phyloP scores from a whole-genome alignment of 208 protist genomes.

The Leishmania arabica region DNA sequence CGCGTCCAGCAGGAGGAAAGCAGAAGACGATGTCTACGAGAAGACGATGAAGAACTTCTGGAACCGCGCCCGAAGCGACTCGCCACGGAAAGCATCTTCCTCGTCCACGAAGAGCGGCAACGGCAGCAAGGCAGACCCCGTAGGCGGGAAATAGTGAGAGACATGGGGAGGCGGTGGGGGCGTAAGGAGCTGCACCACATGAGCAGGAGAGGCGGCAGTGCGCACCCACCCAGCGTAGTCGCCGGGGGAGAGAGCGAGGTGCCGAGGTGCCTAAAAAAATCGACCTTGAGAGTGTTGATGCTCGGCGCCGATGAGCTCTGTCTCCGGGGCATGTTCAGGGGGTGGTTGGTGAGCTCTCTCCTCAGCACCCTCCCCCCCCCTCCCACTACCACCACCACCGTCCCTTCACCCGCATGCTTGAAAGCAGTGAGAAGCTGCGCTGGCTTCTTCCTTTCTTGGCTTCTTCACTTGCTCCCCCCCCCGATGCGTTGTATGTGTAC shows the following conservation, averaged over 20 bases:
- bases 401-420: neutral
- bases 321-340: neutral
- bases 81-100: conserved; percentile 2
- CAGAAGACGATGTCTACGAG: conserved; percentile 17
- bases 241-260: neutral
- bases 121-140: conserved; percentile 8
- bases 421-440: neutral
- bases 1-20: neutral
- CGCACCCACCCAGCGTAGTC: neutral
- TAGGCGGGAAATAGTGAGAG: conserved; percentile 24
- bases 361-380: neutral
- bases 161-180: neutral
- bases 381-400: neutral
- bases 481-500: neutral
- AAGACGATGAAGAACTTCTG: conserved; percentile 32
- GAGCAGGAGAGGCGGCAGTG: neutral
- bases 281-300: neutral
- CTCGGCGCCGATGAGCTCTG: neutral
- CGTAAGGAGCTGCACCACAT: neutral
- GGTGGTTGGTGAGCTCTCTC: neutral
- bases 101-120: conserved; percentile 11
- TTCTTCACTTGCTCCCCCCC: neutral
- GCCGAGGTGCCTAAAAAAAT: neutral
- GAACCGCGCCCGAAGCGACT: conserved; percentile 24
- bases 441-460: neutral